These are phyloP conservation scores for Globisporangium mamillatum DNA, from an alignment of 352 stramenopile genomes.

Conservation along the genomic window DNA sequence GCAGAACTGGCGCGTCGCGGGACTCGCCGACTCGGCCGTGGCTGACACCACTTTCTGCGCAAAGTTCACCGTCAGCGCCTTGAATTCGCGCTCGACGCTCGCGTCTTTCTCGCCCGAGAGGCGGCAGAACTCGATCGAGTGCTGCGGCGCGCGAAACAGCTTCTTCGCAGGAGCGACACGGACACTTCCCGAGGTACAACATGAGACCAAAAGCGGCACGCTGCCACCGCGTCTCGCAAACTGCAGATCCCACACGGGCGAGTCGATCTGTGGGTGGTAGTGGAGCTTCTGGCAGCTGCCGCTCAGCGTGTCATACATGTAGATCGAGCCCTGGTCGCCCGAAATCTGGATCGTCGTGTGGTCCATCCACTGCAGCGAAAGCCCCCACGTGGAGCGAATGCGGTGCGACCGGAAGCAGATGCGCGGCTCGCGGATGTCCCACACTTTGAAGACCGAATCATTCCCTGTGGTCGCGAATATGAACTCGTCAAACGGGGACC, in stretches of 20 bases:
- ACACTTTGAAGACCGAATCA: conserved; percentile 82
- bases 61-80: conserved; percentile 54
- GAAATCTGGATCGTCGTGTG: conserved; percentile 74
- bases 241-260: conserved; percentile 78
- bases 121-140: conserved; percentile 73
- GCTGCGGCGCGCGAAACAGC: conserved; percentile 56
- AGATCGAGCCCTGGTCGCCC: conserved; percentile 78
- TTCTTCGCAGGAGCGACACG: conserved; percentile 60
- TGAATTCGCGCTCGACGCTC: conserved; percentile 53
- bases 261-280: conserved; percentile 82
- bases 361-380: conserved; percentile 76
- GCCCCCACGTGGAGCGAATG: conserved; percentile 78
- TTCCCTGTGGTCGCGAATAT: conserved; percentile 87
- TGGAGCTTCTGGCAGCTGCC: conserved; percentile 80
- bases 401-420: conserved; percentile 77
- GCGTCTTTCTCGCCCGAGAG: conserved; percentile 48
- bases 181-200: conserved; percentile 67
- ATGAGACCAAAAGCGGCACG: conserved; percentile 56
- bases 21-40: conserved; percentile 37
- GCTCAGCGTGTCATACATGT: conserved; percentile 75
- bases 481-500: conserved; percentile 81
- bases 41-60: conserved; percentile 39
- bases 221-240: conserved; percentile 39
- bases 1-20: conserved; percentile 60
- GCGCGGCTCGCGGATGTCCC: conserved; percentile 78